phyloP scores from a whole-genome alignment of 2,329 filamentous ascomycete species.

The Coleophoma crateriformis region DNA sequence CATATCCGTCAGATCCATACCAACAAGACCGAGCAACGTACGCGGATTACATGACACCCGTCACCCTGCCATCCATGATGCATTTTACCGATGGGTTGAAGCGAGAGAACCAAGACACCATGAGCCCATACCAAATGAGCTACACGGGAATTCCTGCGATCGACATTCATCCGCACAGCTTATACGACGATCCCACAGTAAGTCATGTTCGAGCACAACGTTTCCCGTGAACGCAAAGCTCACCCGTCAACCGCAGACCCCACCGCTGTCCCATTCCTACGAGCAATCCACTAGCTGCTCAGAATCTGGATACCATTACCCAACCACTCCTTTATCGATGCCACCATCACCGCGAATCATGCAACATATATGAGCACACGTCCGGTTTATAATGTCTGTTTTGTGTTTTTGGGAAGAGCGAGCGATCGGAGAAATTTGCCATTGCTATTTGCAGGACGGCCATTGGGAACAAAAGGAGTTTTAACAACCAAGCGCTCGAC shows the following conservation, averaged over 20 bases:
- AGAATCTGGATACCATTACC: constrained; percentile 56
- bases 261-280: constrained; percentile 69
- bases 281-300: constrained; percentile 61
- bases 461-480: constrained; percentile 17
- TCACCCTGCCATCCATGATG: constrained; percentile 59
- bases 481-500: constrained; percentile 23
- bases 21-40: constrained; percentile 40
- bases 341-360: constrained; percentile 58
- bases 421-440: no score
- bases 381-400: not conserved
- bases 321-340: constrained; percentile 69
- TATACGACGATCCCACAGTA: constrained; percentile 66
- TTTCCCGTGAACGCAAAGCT: constrained; percentile 62
- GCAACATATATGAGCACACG: constrained; percentile 17
- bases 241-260: constrained; percentile 49
- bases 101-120: constrained; percentile 56
- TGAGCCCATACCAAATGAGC: constrained; percentile 58
- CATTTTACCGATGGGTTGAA: constrained; percentile 62
- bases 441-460: not conserved
- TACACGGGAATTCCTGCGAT: constrained; percentile 59
- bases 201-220: constrained; percentile 47
- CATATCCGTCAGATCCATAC: constrained; percentile 52
- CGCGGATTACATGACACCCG: constrained; percentile 50
- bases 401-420: not conserved
- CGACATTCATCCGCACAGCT: constrained; percentile 53